Conservation (phyloP, 2,329 filamentous ascomycete species). For the Diplodia seriata region DNA sequence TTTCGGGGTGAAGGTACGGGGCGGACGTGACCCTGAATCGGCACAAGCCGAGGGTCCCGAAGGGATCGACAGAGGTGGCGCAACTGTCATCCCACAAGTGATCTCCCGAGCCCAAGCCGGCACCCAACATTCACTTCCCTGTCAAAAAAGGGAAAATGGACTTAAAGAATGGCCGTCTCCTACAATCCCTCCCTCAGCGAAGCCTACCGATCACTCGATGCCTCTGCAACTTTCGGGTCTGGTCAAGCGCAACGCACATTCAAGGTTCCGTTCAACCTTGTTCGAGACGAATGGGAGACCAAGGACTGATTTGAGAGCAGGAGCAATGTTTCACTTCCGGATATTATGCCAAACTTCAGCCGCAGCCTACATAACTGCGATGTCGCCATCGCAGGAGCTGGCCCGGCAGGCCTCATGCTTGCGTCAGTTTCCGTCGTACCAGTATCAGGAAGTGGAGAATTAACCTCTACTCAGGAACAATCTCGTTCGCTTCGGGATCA, state of each 20-base stretch:
- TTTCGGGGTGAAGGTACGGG: background rate
- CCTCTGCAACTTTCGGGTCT: background rate
- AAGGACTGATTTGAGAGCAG: background rate
- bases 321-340: background rate
- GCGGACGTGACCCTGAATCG: background rate
- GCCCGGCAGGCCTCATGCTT: conserved; percentile 53
- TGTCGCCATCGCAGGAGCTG: conserved; percentile 52
- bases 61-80: background rate
- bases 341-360: background rate
- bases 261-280: background rate
- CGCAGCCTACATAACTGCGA: conserved; percentile 44
- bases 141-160: background rate
- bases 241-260: conserved; percentile 4
- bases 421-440: conserved; percentile 41
- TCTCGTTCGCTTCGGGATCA: conserved; percentile 70
- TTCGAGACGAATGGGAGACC: background rate
- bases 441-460: conserved; percentile 28
- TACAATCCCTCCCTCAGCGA: background rate
- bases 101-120: background rate
- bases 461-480: conserved; percentile 51
- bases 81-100: background rate
- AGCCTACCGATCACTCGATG: background rate
- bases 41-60: background rate
- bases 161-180: background rate
- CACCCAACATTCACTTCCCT: background rate